Evolutionary conservation across 2,329 filamentous ascomycete species (phyloP).

Genomic region (Teratosphaeria zuluensis): DNA sequence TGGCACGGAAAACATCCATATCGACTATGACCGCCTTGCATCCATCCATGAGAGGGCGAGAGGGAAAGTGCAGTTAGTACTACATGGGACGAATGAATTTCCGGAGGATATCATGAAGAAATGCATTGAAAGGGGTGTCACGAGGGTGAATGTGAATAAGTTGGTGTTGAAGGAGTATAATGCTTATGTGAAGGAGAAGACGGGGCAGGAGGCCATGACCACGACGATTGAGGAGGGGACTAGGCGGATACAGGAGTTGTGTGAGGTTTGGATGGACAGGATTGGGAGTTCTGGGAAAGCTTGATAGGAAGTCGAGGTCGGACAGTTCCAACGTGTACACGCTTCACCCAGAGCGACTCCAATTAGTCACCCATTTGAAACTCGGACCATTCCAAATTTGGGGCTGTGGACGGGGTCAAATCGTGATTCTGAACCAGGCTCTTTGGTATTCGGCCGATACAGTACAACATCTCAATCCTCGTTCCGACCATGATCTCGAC

Average conservation of each 20-base stretch:
- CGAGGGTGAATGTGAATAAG: constrained; percentile 52
- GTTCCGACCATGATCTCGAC: neutral
- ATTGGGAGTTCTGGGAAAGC: constrained; percentile 31
- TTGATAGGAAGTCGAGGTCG: neutral
- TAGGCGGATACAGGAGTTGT: constrained; percentile 29
- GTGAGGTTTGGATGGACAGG: constrained; percentile 49
- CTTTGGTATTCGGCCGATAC: no score
- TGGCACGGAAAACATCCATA: constrained; percentile 49
- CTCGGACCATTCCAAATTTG: no score
- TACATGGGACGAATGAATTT: constrained; percentile 51
- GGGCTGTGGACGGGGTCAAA: no score
- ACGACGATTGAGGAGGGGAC: constrained; percentile 43
- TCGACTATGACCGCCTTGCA: constrained; percentile 49
- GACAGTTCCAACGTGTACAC: no score
- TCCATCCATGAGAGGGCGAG: constrained; percentile 42
- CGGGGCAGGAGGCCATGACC: constrained; percentile 44
- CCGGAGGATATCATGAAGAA: constrained; percentile 44
- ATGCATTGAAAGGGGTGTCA: constrained; percentile 46
- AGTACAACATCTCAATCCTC: no score
- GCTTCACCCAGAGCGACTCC: no score
- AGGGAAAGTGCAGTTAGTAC: constrained; percentile 39
- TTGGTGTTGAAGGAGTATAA: constrained; percentile 44
- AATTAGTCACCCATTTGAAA: no score
- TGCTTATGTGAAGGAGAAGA: constrained; percentile 38
- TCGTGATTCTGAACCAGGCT: no score